Conservation (phyloP, 169 alveolate genomes). For the Plasmodium coatneyi region DNA sequence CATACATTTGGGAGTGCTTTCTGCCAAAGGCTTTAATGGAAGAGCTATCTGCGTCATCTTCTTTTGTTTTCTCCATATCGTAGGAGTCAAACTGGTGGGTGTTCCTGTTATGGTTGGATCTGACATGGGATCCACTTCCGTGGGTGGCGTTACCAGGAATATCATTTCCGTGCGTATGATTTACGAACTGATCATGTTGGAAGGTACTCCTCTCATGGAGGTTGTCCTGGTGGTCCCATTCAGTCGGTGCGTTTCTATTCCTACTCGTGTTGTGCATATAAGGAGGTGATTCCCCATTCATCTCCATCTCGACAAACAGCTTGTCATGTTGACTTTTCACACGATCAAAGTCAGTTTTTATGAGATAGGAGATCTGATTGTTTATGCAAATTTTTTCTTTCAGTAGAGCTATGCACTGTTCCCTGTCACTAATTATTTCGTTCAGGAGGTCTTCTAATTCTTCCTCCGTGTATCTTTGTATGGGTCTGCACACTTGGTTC, state of each 20-base stretch:
- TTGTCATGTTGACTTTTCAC: conserved; percentile 80
- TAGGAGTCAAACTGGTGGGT: conserved; percentile 9
- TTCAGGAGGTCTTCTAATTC: conserved; percentile 16
- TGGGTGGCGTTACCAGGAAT: neutral
- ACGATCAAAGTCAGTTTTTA: conserved; percentile 82
- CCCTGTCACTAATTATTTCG: conserved; percentile 67
- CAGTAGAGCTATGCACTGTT: conserved; percentile 77
- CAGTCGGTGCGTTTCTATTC: neutral
- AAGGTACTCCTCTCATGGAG: neutral
- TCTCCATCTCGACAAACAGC: conserved; percentile 83
- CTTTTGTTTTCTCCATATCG: conserved; percentile 21
- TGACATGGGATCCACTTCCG: neutral
- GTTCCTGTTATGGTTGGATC: neutral
- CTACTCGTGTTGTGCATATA: neutral
- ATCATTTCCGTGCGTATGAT: too few species aligned
- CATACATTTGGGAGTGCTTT: conserved; percentile 15
- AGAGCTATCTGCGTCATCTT: conserved; percentile 14
- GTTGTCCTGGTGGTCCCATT: conserved; percentile 8
- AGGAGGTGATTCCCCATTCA: conserved; percentile 81
- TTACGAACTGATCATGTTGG: neutral
- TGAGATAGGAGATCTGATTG: conserved; percentile 81
- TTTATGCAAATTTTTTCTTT: conserved; percentile 83
- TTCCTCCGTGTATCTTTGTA: conserved; percentile 4
- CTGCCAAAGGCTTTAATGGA: neutral
- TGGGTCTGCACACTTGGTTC: neutral